Base-by-base conservation (phyloP, 768 basidiomycete genomes). In the Termitomyces sp. region DNA sequence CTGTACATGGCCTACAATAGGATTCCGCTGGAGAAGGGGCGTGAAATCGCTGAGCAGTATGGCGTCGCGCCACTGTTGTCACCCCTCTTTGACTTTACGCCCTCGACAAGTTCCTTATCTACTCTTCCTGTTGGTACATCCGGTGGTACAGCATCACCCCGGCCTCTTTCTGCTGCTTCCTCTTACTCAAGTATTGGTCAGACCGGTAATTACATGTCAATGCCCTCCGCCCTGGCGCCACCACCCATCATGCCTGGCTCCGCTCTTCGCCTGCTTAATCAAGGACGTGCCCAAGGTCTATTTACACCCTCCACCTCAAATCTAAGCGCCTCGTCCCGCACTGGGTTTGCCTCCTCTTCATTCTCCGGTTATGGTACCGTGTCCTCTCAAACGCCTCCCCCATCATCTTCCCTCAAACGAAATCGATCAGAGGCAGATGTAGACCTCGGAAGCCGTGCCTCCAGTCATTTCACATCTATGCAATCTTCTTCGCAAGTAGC, bases 1-100 rank as follows among this genome's bases (percentile, higher is more conserved):
- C 15, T 18, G 4, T 55, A 30, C 37, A 48, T 41, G 52, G 37
- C 45, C 33, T 47, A 33, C 24, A 60, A 12, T 47, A 98, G 95
- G 96, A 96, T 99, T 66, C 97, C 97, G 1, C 87, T 98, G 42
- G 93, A 95, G 66, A 83, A 93, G 58, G 95, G 95, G 41, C 87
- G 92, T 58, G 95, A 98, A 65, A 87, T 99, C 49, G 95, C 97
- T 2, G 73, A 85, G 16, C 93, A 93, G 67, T 98, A 91, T 73
- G 94, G 93, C 57, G 95, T 99, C 45, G 87, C 90, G 34, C 86
- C 88, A 48, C 80, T 97, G 54, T 82, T 99, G 58, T 80, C 87
- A 1, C 94, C 95, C 2, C 80, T 99, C 60, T 96, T 99, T 73
- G 95, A 98, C 73, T 95, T 94, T 68, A 86, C 89, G 18, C 95